Evolutionary conservation across 306 rosid species (phyloP).

Genomic region (Quercus rubra): DNA sequence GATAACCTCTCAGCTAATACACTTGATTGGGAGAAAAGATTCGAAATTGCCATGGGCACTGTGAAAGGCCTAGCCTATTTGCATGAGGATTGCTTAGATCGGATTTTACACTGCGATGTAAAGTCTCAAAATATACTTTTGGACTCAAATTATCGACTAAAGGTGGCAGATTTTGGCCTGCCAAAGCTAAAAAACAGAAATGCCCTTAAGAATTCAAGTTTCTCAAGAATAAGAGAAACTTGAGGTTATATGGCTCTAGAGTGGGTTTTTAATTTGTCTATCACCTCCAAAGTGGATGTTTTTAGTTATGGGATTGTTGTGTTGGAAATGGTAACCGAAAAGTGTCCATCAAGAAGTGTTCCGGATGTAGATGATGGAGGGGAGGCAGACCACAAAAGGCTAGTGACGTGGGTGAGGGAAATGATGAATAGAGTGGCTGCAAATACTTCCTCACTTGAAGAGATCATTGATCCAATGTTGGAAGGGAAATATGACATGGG

Average conservation of each 20-base stretch:
- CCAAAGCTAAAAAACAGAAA: constrained; percentile 27
- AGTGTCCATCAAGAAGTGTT: constrained; percentile 8
- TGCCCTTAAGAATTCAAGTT: not conserved
- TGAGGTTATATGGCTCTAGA: constrained; percentile 58
- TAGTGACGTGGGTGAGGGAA: no score
- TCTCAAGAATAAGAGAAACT: constrained; percentile 41
- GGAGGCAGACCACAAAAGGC: no score
- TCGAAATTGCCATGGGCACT: constrained; percentile 25
- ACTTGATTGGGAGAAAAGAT: constrained; percentile 29
- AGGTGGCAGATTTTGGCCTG: constrained; percentile 38
- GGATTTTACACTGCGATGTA: constrained; percentile 38
- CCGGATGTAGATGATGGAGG: not conserved
- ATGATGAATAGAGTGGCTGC: no score
- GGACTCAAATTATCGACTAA: constrained; percentile 17
- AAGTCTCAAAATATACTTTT: constrained; percentile 37
- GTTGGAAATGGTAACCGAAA: constrained; percentile 34
- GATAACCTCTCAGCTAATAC: constrained; percentile 3
- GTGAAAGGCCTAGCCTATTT: constrained; percentile 43
- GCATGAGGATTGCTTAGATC: constrained; percentile 43
- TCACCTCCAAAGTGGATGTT: constrained; percentile 49
- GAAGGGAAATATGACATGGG: no score
- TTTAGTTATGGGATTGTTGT: constrained; percentile 45
- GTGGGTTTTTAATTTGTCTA: constrained; percentile 35
- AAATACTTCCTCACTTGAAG: no score
- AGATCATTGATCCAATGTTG: no score